Evolutionary conservation across 2,329 filamentous ascomycete species (phyloP).

Genomic region (Neophaeococcomyces mojaviensis): DNA sequence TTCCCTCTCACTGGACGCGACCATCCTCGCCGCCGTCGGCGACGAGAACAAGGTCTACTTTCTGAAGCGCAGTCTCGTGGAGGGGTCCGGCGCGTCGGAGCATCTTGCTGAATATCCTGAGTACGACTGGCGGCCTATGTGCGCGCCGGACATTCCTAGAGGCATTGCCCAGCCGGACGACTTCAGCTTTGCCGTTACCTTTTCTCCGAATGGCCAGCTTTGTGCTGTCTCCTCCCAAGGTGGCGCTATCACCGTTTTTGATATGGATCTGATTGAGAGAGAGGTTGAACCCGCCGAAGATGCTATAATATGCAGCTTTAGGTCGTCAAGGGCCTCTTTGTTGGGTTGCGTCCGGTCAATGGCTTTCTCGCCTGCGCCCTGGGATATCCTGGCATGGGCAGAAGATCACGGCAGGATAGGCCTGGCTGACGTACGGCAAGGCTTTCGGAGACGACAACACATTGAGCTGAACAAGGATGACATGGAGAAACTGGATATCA

Average conservation of each 20-base stretch:
- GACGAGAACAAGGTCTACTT: slow-evolving; percentile 84
- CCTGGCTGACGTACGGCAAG: slow-evolving; percentile 40
- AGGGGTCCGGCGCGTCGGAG: slow-evolving; percentile 20
- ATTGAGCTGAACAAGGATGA: slow-evolving; percentile 25
- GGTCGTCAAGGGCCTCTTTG: slow-evolving; percentile 65
- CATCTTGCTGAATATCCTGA: slow-evolving; percentile 29
- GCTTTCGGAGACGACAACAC: slow-evolving; percentile 39
- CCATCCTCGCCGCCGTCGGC: slow-evolving; percentile 71
- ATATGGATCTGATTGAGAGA: slow-evolving; percentile 27
- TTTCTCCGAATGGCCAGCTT: slow-evolving; percentile 41
- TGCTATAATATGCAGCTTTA: slow-evolving; percentile 63
- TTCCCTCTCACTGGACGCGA: slow-evolving; percentile 83
- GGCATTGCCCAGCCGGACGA: slow-evolving; percentile 34
- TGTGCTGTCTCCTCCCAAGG: slow-evolving; percentile 45
- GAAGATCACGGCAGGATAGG: slow-evolving; percentile 62
- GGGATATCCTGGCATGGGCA: slow-evolving; percentile 87
- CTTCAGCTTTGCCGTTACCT: slow-evolving; percentile 42
- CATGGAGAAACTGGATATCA: slow-evolving; percentile 16
- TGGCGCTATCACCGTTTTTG: slow-evolving; percentile 40
- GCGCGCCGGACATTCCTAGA: slow-evolving; percentile 34
- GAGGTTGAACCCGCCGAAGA: slow-evolving; percentile 25
- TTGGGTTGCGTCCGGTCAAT: slow-evolving; percentile 81
- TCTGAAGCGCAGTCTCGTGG: slow-evolving; percentile 51
- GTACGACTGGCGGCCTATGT: slow-evolving; percentile 36
- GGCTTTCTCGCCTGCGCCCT: slow-evolving; percentile 82